These are phyloP conservation scores for Phlebiopsis gigantea DNA, from an alignment of 768 basidiomycete species.

Conservation along the genomic window DNA sequence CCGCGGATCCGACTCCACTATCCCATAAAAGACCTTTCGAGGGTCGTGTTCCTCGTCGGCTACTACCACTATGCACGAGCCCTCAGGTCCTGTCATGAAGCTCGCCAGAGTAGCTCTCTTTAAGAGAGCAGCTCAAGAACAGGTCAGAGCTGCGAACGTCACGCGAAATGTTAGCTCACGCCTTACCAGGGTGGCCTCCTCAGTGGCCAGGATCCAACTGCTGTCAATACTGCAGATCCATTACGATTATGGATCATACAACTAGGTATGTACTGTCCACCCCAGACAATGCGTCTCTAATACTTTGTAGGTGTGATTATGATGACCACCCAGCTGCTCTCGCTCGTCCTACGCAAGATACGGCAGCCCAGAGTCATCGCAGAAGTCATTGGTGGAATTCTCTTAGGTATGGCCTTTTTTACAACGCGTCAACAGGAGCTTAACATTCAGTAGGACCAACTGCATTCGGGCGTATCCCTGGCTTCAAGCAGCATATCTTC, in stretches of 20 bases:
- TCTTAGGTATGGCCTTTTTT: slow-evolving; percentile 50
- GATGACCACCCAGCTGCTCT: slow-evolving; percentile 68
- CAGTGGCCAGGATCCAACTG: slow-evolving; percentile 67
- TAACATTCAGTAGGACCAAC: slow-evolving; percentile 36
- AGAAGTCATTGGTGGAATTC: slow-evolving; percentile 82
- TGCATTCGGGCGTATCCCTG: slow-evolving; percentile 76
- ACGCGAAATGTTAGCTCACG: neutral
- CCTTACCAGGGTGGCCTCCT: slow-evolving; percentile 62
- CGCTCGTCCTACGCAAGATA: slow-evolving; percentile 64
- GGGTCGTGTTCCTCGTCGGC: neutral
- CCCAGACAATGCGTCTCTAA: neutral
- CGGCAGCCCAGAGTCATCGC: slow-evolving; percentile 84
- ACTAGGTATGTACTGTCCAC: slow-evolving; percentile 46
- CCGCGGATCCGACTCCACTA: neutral
- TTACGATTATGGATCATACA: slow-evolving; percentile 75
- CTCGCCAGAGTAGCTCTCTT: slow-evolving; percentile 7
- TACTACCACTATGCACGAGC: slow-evolving; percentile 15
- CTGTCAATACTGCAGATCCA: slow-evolving; percentile 62
- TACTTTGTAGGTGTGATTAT: slow-evolving; percentile 70
- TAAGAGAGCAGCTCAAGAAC: slow-evolving; percentile 13
- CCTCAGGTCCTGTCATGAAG: slow-evolving; percentile 11
- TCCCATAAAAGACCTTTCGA: neutral
- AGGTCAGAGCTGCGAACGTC: slow-evolving; percentile 29
- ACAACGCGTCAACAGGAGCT: neutral
- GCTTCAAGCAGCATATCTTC: slow-evolving; percentile 84